Evolutionary conservation across 2,329 filamentous ascomycete genomes (phyloP).

Genomic region (Capronia epimyces): DNA sequence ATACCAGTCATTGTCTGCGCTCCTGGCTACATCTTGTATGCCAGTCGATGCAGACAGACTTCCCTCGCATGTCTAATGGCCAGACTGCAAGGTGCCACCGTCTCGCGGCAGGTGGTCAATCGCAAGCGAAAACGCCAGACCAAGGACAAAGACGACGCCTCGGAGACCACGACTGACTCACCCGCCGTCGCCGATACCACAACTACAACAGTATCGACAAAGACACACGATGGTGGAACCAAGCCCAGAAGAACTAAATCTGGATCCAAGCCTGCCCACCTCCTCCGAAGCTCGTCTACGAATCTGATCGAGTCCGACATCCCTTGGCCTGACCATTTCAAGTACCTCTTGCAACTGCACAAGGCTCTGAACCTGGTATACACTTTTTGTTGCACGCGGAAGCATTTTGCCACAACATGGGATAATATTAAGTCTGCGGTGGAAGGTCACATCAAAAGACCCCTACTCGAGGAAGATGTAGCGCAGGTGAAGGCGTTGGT

Average conservation of each 20-base stretch:
- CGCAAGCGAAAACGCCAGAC: conserved; percentile 43
- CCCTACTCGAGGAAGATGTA: conserved; percentile 69
- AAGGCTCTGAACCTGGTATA: conserved; percentile 85
- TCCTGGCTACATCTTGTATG: neutral
- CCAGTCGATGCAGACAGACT: neutral
- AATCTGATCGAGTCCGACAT: conserved; percentile 46
- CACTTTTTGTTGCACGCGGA: conserved; percentile 89
- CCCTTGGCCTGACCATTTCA: conserved; percentile 72
- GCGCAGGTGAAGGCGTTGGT: conserved; percentile 73
- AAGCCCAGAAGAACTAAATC: conserved; percentile 45
- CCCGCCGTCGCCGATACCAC: conserved; percentile 23
- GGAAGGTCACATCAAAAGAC: conserved; percentile 69
- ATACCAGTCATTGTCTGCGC: neutral
- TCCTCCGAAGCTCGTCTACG: conserved; percentile 44
- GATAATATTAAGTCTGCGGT: conserved; percentile 81
- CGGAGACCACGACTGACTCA: neutral
- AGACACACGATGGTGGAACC: conserved; percentile 53
- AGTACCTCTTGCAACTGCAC: conserved; percentile 67
- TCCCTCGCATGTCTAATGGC: conserved; percentile 30
- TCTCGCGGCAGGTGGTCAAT: conserved; percentile 38
- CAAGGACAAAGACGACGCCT: conserved; percentile 8
- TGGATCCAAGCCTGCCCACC: conserved; percentile 34
- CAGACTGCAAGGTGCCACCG: conserved; percentile 41
- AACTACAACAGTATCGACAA: conserved; percentile 49
- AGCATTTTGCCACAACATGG: conserved; percentile 86